Base-by-base conservation (phyloP, 495 filamentous ascomycete species). In the Pseudoneurospora amorphoporcata region DNA sequence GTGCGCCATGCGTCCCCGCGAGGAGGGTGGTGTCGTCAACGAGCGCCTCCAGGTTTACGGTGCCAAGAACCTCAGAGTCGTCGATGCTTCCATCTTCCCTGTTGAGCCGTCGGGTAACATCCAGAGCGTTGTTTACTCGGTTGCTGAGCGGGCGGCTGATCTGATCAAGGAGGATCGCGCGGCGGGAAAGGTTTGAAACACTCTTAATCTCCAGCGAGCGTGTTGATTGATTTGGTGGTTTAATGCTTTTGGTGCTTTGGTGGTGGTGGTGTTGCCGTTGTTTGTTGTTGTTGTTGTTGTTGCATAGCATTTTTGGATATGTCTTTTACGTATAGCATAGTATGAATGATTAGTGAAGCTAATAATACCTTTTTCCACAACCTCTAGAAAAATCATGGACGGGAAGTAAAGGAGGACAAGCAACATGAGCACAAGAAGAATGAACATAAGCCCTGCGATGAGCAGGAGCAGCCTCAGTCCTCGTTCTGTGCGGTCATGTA, bases 1-100 rank as follows among this genome's bases (percentile, higher is more conserved):
- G 68, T 79, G 77, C 70, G 77, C 80, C 47, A 82, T 83, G 82
- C 47, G 77, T 47, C 80, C 81, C 37, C 45, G 73, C 32, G 80
- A 79, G 37, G 39, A 78, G 61, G 84, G 83, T 32, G 82, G 82
- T 38, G 84, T 84, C 4, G 80, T 85, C 3, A 80, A 84, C 65
- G 78, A 78, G 10, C 74, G 78, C 6, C 69, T 88, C 35, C 79
- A 76, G 70, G 86, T 89, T n/a, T 82, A 88, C 61, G 88, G 86
- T 0, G 81, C 81, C 0, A 76, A 69, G 23, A 78, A 81, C 3
- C 72, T 89, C 47, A 78, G 88, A 70, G 81, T 89, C 2, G 84
- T 86, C 0, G 88, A 90, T 76, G 86, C 87, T 3, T 87, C 86
- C 74, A 76, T 88, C 19, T 83, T 90, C 65, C 86, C 87, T 0